A percentile compares a stretch with the other conserved stretches of the same genome.
Conservation (phyloP, 192 early-diverging fungal genomes). For the Linnemannia exigua region DNA sequence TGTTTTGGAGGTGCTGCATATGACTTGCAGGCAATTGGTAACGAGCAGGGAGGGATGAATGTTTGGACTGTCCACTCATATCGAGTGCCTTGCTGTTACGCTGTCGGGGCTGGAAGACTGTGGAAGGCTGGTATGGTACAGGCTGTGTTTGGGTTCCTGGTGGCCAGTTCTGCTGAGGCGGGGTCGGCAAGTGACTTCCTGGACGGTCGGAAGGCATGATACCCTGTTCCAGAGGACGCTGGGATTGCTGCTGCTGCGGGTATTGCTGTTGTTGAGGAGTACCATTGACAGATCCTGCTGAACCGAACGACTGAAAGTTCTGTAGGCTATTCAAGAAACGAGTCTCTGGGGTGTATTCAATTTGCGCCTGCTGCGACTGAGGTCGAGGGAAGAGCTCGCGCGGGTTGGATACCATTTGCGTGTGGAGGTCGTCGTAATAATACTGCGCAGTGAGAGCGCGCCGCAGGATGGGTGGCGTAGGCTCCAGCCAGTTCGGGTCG, state of each 20-base stretch:
- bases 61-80: constrained; percentile 11
- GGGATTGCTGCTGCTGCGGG: constrained; percentile 6
- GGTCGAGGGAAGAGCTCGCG: constrained; percentile 35
- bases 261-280: constrained; percentile 12
- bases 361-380: constrained; percentile 26
- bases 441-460: constrained; percentile 38
- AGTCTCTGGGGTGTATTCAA: constrained; percentile 14
- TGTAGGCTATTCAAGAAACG: constrained; percentile 18
- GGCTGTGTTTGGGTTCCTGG: neutral
- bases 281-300: neutral
- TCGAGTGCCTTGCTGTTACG: neutral
- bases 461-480: constrained; percentile 36
- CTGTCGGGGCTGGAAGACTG: constrained; percentile 36
- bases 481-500: constrained; percentile 47
- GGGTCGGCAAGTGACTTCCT: neutral
- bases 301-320: constrained; percentile 27
- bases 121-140: constrained; percentile 30
- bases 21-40: constrained; percentile 27
- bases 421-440: constrained; percentile 46
- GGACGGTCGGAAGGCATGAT: neutral
- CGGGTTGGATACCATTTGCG: constrained; percentile 22
- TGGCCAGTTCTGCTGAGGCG: neutral
- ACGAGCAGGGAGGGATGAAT: constrained; percentile 33
- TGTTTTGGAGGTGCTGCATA: constrained; percentile 25
- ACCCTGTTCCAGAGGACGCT: neutral